phyloP scores from a whole-genome alignment of 2,329 filamentous ascomycete genomes.

The Blastomyces parvus region DNA sequence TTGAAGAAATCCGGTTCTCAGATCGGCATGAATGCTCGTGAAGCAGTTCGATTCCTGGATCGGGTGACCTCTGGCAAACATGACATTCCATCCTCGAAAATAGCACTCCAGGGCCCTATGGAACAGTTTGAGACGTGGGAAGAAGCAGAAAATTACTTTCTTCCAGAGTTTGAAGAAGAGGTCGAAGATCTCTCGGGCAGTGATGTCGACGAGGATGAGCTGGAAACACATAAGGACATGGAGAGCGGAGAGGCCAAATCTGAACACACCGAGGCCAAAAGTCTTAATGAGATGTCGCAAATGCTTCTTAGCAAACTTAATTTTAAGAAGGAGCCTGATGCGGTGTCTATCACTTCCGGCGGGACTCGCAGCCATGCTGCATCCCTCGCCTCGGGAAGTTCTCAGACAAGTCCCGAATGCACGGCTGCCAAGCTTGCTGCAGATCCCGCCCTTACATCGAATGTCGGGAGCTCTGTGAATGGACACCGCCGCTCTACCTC shows the following conservation, averaged over 20 bases:
- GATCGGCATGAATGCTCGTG: constrained; percentile 42
- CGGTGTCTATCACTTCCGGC: constrained; percentile 32
- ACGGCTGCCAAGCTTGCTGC: constrained; percentile 21
- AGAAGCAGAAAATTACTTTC: constrained; percentile 38
- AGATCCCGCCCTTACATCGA: constrained; percentile 19
- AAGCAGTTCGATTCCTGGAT: constrained; percentile 45
- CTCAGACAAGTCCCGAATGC: constrained; percentile 38
- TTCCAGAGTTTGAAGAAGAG: constrained; percentile 37
- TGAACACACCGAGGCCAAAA: constrained; percentile 10
- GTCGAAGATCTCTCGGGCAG: constrained; percentile 12
- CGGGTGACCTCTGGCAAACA: constrained; percentile 41
- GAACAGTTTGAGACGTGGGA: constrained; percentile 41
- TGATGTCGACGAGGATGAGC: constrained; percentile 10
- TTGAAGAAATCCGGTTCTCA: constrained; percentile 39
- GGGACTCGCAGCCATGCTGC: constrained; percentile 35
- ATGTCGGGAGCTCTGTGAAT: constrained; percentile 17
- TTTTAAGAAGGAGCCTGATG: constrained; percentile 36
- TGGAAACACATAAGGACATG: constrained; percentile 8
- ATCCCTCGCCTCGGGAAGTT: constrained; percentile 38
- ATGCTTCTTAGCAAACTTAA: constrained; percentile 41
- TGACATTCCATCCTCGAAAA: constrained; percentile 33
- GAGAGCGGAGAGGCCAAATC: constrained; percentile 6
- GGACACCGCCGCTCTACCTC: constrained; percentile 28
- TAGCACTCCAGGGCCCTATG: constrained; percentile 41
- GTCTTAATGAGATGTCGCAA: constrained; percentile 36